Percentiles rank a stretch among this genome's conserved stretches.
phyloP scores from a whole-genome alignment of 1,284 basidiomycete genomes.

The Rhodotorula glutinis region DNA sequence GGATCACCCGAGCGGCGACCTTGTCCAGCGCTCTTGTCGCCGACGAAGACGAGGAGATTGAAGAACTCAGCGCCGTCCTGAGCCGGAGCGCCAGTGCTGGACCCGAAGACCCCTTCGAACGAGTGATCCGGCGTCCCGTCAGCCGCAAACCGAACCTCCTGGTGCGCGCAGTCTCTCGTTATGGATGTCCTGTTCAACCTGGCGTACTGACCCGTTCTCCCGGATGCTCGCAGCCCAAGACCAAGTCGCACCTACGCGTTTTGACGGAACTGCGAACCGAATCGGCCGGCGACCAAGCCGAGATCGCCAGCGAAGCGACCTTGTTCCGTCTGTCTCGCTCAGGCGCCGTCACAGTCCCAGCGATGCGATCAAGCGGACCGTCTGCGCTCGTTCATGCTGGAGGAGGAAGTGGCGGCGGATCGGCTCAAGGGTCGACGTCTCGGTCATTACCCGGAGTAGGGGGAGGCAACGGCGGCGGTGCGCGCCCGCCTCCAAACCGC shows the following conservation, averaged over 20 bases:
- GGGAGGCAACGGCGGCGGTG: background rate
- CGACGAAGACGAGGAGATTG: conserved; percentile 28
- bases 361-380: conserved; percentile 9
- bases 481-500: conserved; percentile 23
- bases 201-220: background rate
- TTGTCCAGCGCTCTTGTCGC: conserved; percentile 8
- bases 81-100: conserved; percentile 28
- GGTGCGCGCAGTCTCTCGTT: conserved; percentile 10
- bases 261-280: conserved; percentile 29
- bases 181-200: background rate
- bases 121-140: conserved; percentile 27
- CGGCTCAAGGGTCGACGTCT: background rate
- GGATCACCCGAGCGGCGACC: background rate
- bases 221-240: conserved; percentile 24
- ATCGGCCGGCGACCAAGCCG: conserved; percentile 23
- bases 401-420: background rate
- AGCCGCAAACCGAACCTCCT: conserved; percentile 34
- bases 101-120: conserved; percentile 5
- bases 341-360: conserved; percentile 23
- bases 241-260: conserved; percentile 36
- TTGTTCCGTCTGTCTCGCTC: conserved; percentile 32
- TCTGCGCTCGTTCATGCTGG: too few relatives aligned
- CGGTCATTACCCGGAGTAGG: background rate
- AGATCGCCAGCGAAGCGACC: conserved; percentile 36
- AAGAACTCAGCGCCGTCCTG: conserved; percentile 13